Evolutionary conservation across 1,139 yeast species (phyloP).

Genomic region (Eremothecium gossypii): DNA sequence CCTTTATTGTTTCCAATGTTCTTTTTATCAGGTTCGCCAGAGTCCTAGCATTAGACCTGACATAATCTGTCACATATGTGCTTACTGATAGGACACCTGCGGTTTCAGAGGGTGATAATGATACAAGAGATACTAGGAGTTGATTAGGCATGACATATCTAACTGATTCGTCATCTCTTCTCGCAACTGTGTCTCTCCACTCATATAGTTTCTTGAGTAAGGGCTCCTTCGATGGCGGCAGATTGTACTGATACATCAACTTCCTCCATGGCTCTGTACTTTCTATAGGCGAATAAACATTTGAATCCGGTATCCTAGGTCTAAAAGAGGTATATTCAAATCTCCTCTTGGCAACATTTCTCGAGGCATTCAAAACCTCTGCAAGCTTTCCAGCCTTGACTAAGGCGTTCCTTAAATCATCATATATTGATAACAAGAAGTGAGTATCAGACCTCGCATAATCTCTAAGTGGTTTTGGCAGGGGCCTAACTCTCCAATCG

Average conservation of each 20-base stretch:
- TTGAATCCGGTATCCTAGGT: slow-evolving; percentile 35
- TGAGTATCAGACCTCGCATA: slow-evolving; percentile 97
- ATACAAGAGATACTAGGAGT: slow-evolving; percentile 53
- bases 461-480: slow-evolving; percentile 63
- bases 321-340: slow-evolving; percentile 66
- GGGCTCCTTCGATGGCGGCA: slow-evolving; percentile 46
- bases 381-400: slow-evolving; percentile 43
- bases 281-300: slow-evolving; percentile 43
- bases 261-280: slow-evolving; percentile 49
- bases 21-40: slow-evolving; percentile 45
- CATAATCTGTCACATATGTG: slow-evolving; percentile 45
- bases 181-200: slow-evolving; percentile 79
- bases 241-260: slow-evolving; percentile 56
- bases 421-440: slow-evolving; percentile 72
- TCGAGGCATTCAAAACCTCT: slow-evolving; percentile 63
- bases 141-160: slow-evolving; percentile 81
- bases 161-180: slow-evolving; percentile 73
- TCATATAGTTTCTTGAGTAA: slow-evolving; percentile 54
- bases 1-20: slow-evolving; percentile 16
- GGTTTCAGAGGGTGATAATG: slow-evolving; percentile 47
- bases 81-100: slow-evolving; percentile 48
- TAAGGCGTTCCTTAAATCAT: slow-evolving; percentile 59
- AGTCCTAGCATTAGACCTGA: slow-evolving; percentile 47
- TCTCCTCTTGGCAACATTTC: slow-evolving; percentile 72
- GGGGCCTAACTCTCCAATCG: slow-evolving; percentile 92